Percentiles rank a stretch among this genome's conserved stretches.
phyloP scores from a whole-genome alignment of 768 basidiomycete species.

The Glaciozyma antarctica region DNA sequence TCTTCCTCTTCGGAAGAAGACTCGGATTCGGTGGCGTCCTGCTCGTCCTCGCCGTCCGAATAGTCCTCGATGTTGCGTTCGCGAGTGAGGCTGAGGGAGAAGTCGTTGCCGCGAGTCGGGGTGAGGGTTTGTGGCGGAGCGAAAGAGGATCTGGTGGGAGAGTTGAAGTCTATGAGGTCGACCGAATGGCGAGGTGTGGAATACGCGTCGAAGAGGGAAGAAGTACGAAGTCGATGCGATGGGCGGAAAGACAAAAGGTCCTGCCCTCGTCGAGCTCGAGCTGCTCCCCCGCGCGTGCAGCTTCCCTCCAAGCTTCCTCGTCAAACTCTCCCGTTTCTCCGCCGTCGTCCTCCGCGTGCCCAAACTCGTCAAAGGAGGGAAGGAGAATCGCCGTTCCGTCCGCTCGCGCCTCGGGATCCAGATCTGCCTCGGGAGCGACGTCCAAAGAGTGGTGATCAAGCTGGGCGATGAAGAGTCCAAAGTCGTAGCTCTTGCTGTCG shows the following conservation, averaged over 20 bases:
- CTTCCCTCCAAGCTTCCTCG: too few relatives aligned
- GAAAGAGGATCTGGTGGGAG: not conserved
- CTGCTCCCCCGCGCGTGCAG: not conserved
- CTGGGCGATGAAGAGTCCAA: not conserved
- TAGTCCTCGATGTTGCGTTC: not conserved
- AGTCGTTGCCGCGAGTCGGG: not conserved
- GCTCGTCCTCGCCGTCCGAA: not conserved
- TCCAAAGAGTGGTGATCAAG: not conserved
- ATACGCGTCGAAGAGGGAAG: not conserved
- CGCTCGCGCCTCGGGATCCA: not conserved
- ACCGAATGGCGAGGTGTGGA: not conserved
- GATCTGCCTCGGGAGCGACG: not conserved
- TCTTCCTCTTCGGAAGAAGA: not conserved
- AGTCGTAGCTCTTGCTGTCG: not conserved
- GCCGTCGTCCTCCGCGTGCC: too few relatives aligned
- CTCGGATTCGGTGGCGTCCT: not conserved
- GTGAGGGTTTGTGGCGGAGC: not conserved
- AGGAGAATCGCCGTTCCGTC: not conserved
- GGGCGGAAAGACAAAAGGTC: not conserved
- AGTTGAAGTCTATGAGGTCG: conserved; percentile 1
- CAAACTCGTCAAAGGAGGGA: not conserved
- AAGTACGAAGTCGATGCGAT: not conserved
- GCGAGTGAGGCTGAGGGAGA: not conserved
- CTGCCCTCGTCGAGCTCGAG: not conserved
- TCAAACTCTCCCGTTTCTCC: too few relatives aligned